Percentiles rank a stretch among this genome's conserved stretches.
These are phyloP conservation scores for Cyclocybe cylindracea DNA, from an alignment of 768 basidiomycete genomes.

Conservation along the genomic window DNA sequence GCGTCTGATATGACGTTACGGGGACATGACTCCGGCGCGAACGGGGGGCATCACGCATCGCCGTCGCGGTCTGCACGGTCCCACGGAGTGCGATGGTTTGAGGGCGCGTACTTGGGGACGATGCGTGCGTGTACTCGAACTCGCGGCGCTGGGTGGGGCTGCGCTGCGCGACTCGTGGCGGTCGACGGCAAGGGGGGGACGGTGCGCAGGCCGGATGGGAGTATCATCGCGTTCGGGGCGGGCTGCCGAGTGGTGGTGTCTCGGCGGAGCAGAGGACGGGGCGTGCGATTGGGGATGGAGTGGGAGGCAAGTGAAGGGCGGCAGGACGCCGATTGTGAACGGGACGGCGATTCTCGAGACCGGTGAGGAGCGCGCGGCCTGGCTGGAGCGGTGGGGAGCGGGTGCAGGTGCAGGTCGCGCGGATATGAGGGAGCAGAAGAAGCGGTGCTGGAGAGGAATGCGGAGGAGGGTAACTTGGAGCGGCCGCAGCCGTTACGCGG, in stretches of 20 bases:
- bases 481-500: constrained; percentile 1
- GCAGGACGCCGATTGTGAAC: constrained; percentile 45
- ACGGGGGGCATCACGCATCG: background rate
- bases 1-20: constrained; percentile 32
- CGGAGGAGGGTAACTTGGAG: constrained; percentile 36
- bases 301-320: constrained; percentile 15
- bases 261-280: constrained; percentile 15
- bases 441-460: constrained; percentile 63
- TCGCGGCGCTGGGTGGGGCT: constrained; percentile 18
- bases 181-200: constrained; percentile 22
- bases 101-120: background rate
- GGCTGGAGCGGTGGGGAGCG: constrained; percentile 58
- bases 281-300: background rate
- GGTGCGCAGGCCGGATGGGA: constrained; percentile 12
- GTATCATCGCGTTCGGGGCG: constrained; percentile 2
- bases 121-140: constrained; percentile 38
- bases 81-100: constrained; percentile 10
- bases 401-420: constrained; percentile 28
- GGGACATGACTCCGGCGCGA: constrained; percentile 19
- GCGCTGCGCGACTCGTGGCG: constrained; percentile 44
- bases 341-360: constrained; percentile 63
- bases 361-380: constrained; percentile 41
- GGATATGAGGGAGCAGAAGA: constrained; percentile 45
- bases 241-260: constrained; percentile 55
- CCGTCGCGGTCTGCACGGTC: constrained; percentile 11